These are phyloP conservation scores for Parsonsia alboflavescens DNA, from an alignment of 257 asterid species.

Conservation along the genomic window DNA sequence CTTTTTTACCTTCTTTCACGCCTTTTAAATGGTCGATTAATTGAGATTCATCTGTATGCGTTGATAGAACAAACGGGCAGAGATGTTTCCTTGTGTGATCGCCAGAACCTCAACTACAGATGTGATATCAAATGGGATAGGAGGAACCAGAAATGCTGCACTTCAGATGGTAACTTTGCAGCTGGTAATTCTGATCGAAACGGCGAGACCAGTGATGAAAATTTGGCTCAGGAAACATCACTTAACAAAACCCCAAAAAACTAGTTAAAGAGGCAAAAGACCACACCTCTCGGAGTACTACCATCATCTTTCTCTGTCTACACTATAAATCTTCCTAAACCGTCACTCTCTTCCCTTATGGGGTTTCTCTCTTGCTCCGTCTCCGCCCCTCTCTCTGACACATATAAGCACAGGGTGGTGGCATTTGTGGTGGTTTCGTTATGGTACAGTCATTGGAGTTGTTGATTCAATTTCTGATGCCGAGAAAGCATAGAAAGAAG, in stretches of 20 bases:
- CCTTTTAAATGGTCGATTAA: not conserved
- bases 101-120: constrained; percentile 47
- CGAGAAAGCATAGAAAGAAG: too few relatives aligned
- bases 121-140: constrained; percentile 49
- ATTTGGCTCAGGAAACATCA: too few relatives aligned
- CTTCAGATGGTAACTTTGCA: constrained; percentile 60
- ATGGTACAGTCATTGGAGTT: constrained; percentile 97
- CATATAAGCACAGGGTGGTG: not conserved
- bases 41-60: not conserved
- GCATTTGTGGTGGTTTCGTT: not conserved
- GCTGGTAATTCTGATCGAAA: too few relatives aligned
- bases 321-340: constrained; percentile 29
- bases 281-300: constrained; percentile 32
- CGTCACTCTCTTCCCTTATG: constrained; percentile 19
- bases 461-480: constrained; percentile 88
- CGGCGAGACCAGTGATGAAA: too few relatives aligned
- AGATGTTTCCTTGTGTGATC: constrained; percentile 49
- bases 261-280: constrained; percentile 7
- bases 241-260: constrained; percentile 16
- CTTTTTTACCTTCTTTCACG: not conserved
- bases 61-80: constrained; percentile 55
- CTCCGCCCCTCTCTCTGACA: constrained; percentile 13
- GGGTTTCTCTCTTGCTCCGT: constrained; percentile 38
- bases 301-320: constrained; percentile 22
- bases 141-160: constrained; percentile 57